These are phyloP conservation scores for Globisporangium uncinulatum DNA, from an alignment of 352 stramenopile genomes.

Conservation along the genomic window DNA sequence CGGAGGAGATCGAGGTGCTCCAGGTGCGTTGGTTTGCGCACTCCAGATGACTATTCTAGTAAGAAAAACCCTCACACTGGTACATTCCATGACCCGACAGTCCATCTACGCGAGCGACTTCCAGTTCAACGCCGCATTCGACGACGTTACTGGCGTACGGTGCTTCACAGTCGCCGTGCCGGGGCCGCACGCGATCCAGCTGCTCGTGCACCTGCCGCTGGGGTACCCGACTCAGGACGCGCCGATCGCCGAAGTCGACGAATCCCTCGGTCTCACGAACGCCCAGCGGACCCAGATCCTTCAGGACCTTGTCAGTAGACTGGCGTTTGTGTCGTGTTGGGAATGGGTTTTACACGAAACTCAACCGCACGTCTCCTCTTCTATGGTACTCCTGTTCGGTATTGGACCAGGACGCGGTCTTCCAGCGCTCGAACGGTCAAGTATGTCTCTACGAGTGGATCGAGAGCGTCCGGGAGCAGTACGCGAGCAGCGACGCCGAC, in stretches of 20 bases:
- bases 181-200: slow-evolving; percentile 54
- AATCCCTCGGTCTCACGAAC: slow-evolving; percentile 78
- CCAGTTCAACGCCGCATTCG: slow-evolving; percentile 41
- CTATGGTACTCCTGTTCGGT: background rate
- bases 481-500: slow-evolving; percentile 38
- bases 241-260: slow-evolving; percentile 73
- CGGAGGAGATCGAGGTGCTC: slow-evolving; percentile 71
- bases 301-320: slow-evolving; percentile 36
- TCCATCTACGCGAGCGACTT: slow-evolving; percentile 77
- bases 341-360: background rate
- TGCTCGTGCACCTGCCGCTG: slow-evolving; percentile 66
- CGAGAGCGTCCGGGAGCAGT: slow-evolving; percentile 72
- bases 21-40: slow-evolving; percentile 28
- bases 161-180: slow-evolving; percentile 60
- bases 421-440: slow-evolving; percentile 63
- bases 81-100: slow-evolving; percentile 16
- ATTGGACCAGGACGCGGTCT: slow-evolving; percentile 37
- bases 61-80: too few species aligned
- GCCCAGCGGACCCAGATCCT: slow-evolving; percentile 57
- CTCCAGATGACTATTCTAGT: too few species aligned
- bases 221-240: slow-evolving; percentile 65
- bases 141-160: slow-evolving; percentile 29
- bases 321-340: background rate
- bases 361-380: too few species aligned
- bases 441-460: slow-evolving; percentile 88